Conservation (phyloP, 495 filamentous ascomycete genomes). For the Corynascus novoguineensis region DNA sequence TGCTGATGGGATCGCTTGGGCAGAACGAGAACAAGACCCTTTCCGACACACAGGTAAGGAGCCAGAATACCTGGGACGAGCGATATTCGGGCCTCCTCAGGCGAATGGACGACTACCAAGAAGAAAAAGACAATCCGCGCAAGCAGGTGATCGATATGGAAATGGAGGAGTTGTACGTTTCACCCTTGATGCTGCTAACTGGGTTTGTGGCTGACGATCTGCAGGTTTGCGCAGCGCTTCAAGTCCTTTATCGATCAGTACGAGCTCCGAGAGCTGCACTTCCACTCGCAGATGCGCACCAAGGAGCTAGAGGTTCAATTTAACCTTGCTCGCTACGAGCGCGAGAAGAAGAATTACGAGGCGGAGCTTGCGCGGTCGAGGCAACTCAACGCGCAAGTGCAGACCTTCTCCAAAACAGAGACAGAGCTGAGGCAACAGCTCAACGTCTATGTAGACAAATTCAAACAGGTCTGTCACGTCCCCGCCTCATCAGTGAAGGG, state of each 20-base stretch:
- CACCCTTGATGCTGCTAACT: background rate
- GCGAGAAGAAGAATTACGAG: constrained; percentile 81
- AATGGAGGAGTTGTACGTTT: constrained; percentile 74
- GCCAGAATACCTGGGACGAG: constrained; percentile 77
- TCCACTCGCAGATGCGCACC: constrained; percentile 78
- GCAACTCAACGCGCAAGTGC: constrained; percentile 81
- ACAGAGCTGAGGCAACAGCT: constrained; percentile 88
- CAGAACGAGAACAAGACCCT: constrained; percentile 89
- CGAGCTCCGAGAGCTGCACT: constrained; percentile 87
- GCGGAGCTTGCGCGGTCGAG: constrained; percentile 70
- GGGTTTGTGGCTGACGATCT: constrained; percentile 20
- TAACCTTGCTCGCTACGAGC: constrained; percentile 77
- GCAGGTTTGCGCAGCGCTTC: constrained; percentile 80
- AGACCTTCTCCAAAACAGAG: constrained; percentile 94
- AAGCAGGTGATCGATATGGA: constrained; percentile 72
- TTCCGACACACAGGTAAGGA: constrained; percentile 73
- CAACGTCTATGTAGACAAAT: constrained; percentile 98
- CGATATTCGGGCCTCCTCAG: constrained; percentile 67
- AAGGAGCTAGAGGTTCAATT: constrained; percentile 97
- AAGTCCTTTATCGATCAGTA: constrained; percentile 94
- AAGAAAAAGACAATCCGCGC: constrained; percentile 70
- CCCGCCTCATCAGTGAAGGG: background rate
- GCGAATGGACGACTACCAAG: constrained; percentile 74
- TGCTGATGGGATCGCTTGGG: constrained; percentile 30
- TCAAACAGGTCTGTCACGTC: constrained; percentile 79